These are phyloP conservation scores for Stachybotrys elegans DNA, from an alignment of 2,329 filamentous ascomycete genomes.

Conservation along the genomic window DNA sequence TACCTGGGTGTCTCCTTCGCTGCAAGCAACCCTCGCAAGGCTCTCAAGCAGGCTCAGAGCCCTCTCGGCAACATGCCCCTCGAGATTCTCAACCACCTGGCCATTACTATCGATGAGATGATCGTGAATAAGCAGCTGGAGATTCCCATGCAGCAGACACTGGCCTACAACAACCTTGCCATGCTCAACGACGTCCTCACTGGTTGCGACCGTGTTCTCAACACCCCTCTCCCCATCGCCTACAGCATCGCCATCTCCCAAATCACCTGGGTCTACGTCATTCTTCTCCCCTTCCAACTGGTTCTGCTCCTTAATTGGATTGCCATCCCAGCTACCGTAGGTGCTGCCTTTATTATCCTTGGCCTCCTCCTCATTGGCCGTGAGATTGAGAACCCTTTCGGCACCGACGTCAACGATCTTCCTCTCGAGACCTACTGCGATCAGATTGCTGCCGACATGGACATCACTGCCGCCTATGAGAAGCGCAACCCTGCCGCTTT, in stretches of 20 bases:
- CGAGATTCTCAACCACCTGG: slow-evolving; percentile 72
- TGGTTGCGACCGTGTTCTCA: slow-evolving; percentile 71
- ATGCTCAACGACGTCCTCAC: slow-evolving; percentile 67
- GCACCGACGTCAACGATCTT: slow-evolving; percentile 76
- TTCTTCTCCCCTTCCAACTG: slow-evolving; percentile 79
- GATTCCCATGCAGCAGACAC: slow-evolving; percentile 53
- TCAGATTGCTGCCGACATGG: slow-evolving; percentile 68
- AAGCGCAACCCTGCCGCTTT: slow-evolving; percentile 25
- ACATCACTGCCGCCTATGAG: slow-evolving; percentile 59
- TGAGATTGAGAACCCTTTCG: slow-evolving; percentile 84
- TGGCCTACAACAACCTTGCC: slow-evolving; percentile 55
- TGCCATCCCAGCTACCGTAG: slow-evolving; percentile 70
- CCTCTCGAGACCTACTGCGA: slow-evolving; percentile 71
- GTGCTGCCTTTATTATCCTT: slow-evolving; percentile 76
- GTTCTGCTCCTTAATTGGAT: slow-evolving; percentile 60
- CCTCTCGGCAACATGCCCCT: slow-evolving; percentile 80
- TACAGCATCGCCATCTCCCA: slow-evolving; percentile 82
- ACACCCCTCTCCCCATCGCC: slow-evolving; percentile 75
- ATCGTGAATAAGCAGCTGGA: slow-evolving; percentile 50
- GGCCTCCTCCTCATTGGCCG: slow-evolving; percentile 69
- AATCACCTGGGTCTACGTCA: slow-evolving; percentile 80
- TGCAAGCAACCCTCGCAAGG: slow-evolving; percentile 71
- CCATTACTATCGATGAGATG: slow-evolving; percentile 59
- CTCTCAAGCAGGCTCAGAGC: slow-evolving; percentile 65
- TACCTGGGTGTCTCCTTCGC: slow-evolving; percentile 75